Base-by-base conservation (phyloP, 78 protist genomes). In the Dictyostelium purpureum region DNA sequence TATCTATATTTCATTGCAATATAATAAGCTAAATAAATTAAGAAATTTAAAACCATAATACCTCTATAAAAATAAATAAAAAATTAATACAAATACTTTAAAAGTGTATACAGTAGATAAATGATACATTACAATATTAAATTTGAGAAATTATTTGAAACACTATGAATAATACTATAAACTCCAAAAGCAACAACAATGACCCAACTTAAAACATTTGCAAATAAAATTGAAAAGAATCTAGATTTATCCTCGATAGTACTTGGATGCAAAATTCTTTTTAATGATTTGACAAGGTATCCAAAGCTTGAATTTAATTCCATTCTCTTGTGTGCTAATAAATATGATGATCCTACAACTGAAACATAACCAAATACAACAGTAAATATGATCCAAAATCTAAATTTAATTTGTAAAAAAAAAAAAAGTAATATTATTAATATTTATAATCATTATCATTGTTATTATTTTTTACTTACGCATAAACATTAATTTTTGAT, bases 11-110 rank as follows among this genome's bases (percentile, higher is more conserved):
- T 90, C 94, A 90, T 90, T 26, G 75, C 79, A 43, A 90, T 90
- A 75, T 90, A 90, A 69, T 90, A 90, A 42, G 70, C 73, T 59
- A 90, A 63, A 65, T 90, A 90, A 21, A 90, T 42, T 67, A 90
- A 66, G 51, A 81, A 81, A 81, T 90, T 77, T 40, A 90, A 75
- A 43, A 90, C 56, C n/a, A 81, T 81, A 40, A 90, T 57, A 33
- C 88, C 94, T 43, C 94, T 89, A 33, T 65, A 47, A 7, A 37
- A 12, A 35, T 35, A 18, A 57, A 57, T 14, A 2, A 4, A 0
- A 7, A 28, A 0, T 63, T 31, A 63, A 57, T 26, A 10, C 10
- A 54, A 19, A 49, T 19, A 51, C 4, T 14, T 19, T 31, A 24
- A 33, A 21, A 0, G 37, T 6, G 10, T 35, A 0, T 38, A 28